A percentile compares a stretch with the other conserved stretches of the same genome.
phyloP scores from a whole-genome alignment of 2,329 filamentous ascomycete genomes.

The Colletotrichum cuscutae region DNA sequence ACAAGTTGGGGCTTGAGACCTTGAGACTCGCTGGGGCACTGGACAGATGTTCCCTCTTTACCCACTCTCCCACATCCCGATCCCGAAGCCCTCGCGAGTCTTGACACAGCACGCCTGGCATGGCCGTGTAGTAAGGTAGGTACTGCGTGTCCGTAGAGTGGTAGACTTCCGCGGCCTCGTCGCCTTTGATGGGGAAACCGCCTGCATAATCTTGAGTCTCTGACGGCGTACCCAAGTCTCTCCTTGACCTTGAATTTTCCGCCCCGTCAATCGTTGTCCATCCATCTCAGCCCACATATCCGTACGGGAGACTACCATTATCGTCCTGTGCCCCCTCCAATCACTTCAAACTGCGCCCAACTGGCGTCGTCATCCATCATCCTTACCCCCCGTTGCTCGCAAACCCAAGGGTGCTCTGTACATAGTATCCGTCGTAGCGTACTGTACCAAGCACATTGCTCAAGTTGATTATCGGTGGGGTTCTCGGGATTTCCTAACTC shows the following conservation, averaged over 20 bases:
- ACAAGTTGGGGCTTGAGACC: constrained; percentile 8
- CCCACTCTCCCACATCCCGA: constrained; percentile 27
- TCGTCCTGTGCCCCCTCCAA: neutral
- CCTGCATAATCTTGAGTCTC: neutral
- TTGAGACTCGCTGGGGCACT: neutral
- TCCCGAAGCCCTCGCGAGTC: neutral
- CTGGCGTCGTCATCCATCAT: constrained; percentile 21
- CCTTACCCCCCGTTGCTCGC: constrained; percentile 7
- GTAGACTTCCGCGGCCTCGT: neutral
- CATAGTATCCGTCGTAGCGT: neutral
- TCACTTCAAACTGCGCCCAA: constrained; percentile 22
- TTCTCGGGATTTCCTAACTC: constrained; percentile 15
- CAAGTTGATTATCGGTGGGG: neutral
- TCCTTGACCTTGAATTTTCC: constrained; percentile 10
- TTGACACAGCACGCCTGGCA: constrained; percentile 7
- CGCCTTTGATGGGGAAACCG: neutral
- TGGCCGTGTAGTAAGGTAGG: neutral
- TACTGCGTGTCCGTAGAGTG: neutral
- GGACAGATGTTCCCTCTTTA: neutral
- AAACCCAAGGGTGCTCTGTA: neutral
- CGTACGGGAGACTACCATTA: neutral
- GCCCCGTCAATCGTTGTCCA: neutral
- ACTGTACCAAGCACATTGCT: neutral
- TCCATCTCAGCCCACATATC: constrained; percentile 6
- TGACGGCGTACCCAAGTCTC: constrained; percentile 2